These are phyloP conservation scores for Halteria grandinella DNA, from an alignment of 73 alveolate genomes.

Conservation along the genomic window DNA sequence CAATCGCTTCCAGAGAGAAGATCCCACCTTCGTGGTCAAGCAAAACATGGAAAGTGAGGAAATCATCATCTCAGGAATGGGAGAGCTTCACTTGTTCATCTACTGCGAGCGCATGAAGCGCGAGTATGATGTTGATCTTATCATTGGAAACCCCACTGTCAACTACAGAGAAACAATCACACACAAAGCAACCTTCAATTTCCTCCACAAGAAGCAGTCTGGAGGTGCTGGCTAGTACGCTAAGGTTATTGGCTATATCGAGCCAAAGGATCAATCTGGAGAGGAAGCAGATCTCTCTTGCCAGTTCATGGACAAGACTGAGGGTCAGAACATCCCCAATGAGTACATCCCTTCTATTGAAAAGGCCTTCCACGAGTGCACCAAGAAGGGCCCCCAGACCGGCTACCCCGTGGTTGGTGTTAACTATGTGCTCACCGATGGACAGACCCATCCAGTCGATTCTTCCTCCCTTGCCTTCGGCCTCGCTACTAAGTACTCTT, in stretches of 20 bases:
- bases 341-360: conserved; percentile 91
- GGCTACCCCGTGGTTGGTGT: conserved; percentile 90
- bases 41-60: conserved; percentile 91
- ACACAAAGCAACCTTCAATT: conserved; percentile 76
- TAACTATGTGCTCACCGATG: conserved; percentile 86
- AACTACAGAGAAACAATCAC: conserved; percentile 91
- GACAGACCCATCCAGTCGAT: conserved; percentile 93
- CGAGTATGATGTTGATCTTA: conserved; percentile 83
- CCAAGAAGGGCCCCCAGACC: conserved; percentile 87
- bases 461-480: conserved; percentile 88
- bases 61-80: conserved; percentile 97
- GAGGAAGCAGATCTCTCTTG: conserved; percentile 64
- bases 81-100: conserved; percentile 93
- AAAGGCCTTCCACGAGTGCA: conserved; percentile 86
- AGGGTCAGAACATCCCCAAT: conserved; percentile 85
- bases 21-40: conserved; percentile 87
- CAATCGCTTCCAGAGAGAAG: conserved; percentile 84
- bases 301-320: conserved; percentile 64
- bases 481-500: conserved; percentile 89
- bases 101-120: conserved; percentile 95
- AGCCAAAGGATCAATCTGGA: conserved; percentile 65
- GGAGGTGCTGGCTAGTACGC: conserved; percentile 98
- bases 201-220: conserved; percentile 90
- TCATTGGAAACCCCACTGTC: conserved; percentile 94
- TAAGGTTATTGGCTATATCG: conserved; percentile 82